These are phyloP conservation scores for Venturia effusa DNA, from an alignment of 2,329 filamentous ascomycete species.

Conservation along the genomic window DNA sequence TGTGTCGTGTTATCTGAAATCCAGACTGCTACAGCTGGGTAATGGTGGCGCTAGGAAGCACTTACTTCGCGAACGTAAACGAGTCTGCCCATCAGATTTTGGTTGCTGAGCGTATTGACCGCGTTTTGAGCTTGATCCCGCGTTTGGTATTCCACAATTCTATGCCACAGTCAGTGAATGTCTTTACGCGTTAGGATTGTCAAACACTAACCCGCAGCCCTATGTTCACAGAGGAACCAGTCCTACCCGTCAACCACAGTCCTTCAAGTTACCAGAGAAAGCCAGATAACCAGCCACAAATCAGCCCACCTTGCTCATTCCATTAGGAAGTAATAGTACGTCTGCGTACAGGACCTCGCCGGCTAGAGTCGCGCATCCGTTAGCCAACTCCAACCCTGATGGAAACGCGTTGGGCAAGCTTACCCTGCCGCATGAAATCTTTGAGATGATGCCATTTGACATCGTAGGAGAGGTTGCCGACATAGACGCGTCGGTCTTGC, in stretches of 20 bases:
- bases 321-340: slow-evolving; percentile 98
- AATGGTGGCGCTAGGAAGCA: slow-evolving; percentile 2
- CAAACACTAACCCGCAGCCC: slow-evolving; percentile 93
- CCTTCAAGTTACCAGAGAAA: slow-evolving; percentile 61
- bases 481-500: slow-evolving; percentile 98
- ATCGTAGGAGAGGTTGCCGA: slow-evolving; percentile 97
- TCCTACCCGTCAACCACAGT: slow-evolving; percentile 99
- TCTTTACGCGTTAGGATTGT: background rate
- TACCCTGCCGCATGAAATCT: slow-evolving; percentile 99
- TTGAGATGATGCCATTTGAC: slow-evolving; percentile 99
- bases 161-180: slow-evolving; percentile 25
- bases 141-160: slow-evolving; percentile 99
- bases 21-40: background rate
- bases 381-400: slow-evolving; percentile 18
- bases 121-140: slow-evolving; percentile 98
- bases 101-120: slow-evolving; percentile 96
- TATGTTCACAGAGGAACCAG: slow-evolving; percentile 77
- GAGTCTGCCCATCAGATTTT: slow-evolving; percentile 95
- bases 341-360: slow-evolving; percentile 99
- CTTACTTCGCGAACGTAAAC: slow-evolving; percentile 95
- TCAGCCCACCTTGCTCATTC: slow-evolving; percentile 99
- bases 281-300: slow-evolving; percentile 64
- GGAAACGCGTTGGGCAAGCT: slow-evolving; percentile 11
- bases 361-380: slow-evolving; percentile 44
- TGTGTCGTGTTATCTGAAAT: slow-evolving; percentile 10